Percentiles rank a stretch among this genome's conserved stretches.
These are phyloP conservation scores for Cytospora mali DNA, from an alignment of 2,329 filamentous ascomycete species.

Conservation along the genomic window DNA sequence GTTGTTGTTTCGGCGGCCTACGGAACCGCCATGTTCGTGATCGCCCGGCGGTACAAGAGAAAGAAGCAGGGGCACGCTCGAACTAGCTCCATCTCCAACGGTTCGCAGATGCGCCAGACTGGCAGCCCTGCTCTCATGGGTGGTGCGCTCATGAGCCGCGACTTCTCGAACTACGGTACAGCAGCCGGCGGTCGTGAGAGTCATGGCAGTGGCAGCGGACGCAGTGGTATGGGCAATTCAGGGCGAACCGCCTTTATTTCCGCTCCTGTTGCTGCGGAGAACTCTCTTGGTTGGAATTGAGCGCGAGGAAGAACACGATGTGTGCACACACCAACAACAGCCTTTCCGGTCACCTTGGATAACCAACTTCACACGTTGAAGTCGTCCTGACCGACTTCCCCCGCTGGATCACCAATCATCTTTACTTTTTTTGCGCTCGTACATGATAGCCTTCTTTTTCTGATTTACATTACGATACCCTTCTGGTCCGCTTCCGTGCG, in stretches of 20 bases:
- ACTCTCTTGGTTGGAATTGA: constrained; percentile 95
- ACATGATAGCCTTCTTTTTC: constrained; percentile 32
- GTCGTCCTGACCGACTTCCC: constrained; percentile 20
- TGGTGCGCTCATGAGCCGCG: constrained; percentile 62
- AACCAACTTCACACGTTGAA: neutral
- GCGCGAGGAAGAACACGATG: constrained; percentile 15
- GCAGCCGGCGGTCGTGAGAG: constrained; percentile 56
- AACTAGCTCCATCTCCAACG: constrained; percentile 69
- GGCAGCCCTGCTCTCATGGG: constrained; percentile 70
- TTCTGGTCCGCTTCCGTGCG: constrained; percentile 39
- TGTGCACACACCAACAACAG: neutral
- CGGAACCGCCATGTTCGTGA: constrained; percentile 90
- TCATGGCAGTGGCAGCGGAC: constrained; percentile 64
- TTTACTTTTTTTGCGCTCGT: constrained; percentile 31
- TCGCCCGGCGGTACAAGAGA: constrained; percentile 87
- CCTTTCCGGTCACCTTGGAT: neutral
- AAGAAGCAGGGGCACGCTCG: constrained; percentile 78
- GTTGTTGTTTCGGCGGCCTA: constrained; percentile 82
- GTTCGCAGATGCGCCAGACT: constrained; percentile 57
- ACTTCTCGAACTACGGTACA: constrained; percentile 58
- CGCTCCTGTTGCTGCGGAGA: constrained; percentile 87
- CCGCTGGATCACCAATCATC: constrained; percentile 27
- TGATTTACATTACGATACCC: constrained; percentile 47
- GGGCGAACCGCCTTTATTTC: constrained; percentile 71
- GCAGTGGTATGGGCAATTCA: constrained; percentile 55